Evolutionary conservation across 306 rosid genomes (phyloP), one percentile per base, ranked within the genome.

Genomic region (Castanopsis chinensis): DNA sequence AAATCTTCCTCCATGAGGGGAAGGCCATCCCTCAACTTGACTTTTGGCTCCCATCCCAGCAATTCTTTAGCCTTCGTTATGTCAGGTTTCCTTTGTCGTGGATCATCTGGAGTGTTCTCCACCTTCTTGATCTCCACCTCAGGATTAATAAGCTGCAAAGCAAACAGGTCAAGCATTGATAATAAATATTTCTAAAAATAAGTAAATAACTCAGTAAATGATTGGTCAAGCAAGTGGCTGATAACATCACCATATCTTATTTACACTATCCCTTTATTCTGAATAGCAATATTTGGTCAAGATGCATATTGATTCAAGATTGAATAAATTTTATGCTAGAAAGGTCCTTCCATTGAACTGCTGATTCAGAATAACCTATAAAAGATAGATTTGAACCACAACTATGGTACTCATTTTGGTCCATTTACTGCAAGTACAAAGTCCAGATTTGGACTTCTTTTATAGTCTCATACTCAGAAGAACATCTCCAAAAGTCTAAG

Each of bases 81-180:
- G 87, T 88, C 92, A 1, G 97, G 97, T 76, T 93, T 93, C 77
- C 97, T 84, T 86, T 93, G 97, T 61, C 88, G 72, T 0, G 97
- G 96, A 82, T 93, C 97, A 77, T 93, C 97, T 1, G 97, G 97
- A 78, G 97, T 93, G 84, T 93, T 93, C 41, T 91, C 96, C 77
- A 93, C 96, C 43, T 5, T 85, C 83, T 87, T 88, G 71, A 93
- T 89, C 89, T 91, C 94, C 68, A 91, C 83, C 2, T 21, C 17
- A 30, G 96, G 94, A 84, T 91, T 93, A 52, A 93, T 86, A 52
- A 93, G 91, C 97, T 93, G 86, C 76, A 83, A 85, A 78, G 72
- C 60, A 55, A 67, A 77, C 28, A 32, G 61, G 63, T 51, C 27
- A 58, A n/a, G 23, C 54, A 71, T 76, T 73, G 58, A 43, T 43